Conservation (phyloP, 169 alveolate species). For the Toxoplasma gondii region DNA sequence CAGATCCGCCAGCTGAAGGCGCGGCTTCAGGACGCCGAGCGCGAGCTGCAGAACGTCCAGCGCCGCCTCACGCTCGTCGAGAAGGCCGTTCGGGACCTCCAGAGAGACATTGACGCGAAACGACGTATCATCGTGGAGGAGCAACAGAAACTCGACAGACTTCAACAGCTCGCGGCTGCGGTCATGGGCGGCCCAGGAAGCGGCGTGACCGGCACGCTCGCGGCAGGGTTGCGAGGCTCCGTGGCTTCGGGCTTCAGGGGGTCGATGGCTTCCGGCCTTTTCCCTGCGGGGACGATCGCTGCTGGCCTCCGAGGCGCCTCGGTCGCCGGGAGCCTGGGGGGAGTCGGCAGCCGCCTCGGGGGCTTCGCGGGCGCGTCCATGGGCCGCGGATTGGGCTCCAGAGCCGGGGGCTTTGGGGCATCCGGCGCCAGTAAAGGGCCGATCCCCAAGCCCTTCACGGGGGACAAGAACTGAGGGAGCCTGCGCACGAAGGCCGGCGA, state of each 20-base stretch:
- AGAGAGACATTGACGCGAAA: neutral
- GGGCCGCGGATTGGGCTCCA: neutral
- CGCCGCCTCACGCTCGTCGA: neutral
- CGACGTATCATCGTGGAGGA: neutral
- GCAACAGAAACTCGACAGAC: neutral
- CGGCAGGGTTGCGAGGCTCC: neutral
- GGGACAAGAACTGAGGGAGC: too few species aligned
- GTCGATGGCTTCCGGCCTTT: neutral
- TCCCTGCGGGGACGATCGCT: neutral
- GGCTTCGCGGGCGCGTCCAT: neutral
- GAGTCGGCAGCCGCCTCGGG: neutral
- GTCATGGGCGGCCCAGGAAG: slow-evolving; percentile 16
- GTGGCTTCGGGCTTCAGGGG: neutral
- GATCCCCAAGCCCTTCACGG: too few species aligned
- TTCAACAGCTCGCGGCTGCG: neutral
- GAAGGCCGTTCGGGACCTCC: neutral
- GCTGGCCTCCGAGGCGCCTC: neutral
- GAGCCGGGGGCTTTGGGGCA: neutral
- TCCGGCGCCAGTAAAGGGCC: too few species aligned
- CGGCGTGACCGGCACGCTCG: neutral
- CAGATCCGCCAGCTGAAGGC: neutral
- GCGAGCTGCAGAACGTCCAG: neutral
- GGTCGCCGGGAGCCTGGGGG: neutral
- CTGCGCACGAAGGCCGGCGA: too few species aligned
- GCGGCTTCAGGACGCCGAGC: neutral